phyloP scores from a whole-genome alignment of 495 filamentous ascomycete genomes.

The Penicillium samsonianum region DNA sequence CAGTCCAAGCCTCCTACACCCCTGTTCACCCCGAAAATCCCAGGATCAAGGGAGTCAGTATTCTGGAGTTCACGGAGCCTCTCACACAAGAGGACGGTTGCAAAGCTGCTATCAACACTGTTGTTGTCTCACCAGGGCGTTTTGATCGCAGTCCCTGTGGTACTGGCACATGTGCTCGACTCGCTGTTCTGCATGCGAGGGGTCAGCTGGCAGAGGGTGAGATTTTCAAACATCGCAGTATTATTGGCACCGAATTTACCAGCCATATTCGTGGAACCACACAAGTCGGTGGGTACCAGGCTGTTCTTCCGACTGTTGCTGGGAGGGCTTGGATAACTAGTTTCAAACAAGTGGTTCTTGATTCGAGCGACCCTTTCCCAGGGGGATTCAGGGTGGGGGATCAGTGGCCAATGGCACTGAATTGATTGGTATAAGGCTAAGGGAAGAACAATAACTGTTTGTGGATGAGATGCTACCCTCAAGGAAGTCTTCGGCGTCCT shows the following conservation, averaged over 20 bases:
- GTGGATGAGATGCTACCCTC: neutral
- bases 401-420: slow-evolving; percentile 28
- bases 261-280: slow-evolving; percentile 32
- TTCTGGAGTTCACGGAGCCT: slow-evolving; percentile 32
- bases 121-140: slow-evolving; percentile 39
- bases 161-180: slow-evolving; percentile 38
- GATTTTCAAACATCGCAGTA: slow-evolving; percentile 33
- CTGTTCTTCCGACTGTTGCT: slow-evolving; percentile 35
- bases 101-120: slow-evolving; percentile 31
- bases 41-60: slow-evolving; percentile 31
- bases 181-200: slow-evolving; percentile 36
- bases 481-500: neutral
- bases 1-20: slow-evolving; percentile 23
- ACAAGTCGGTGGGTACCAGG: slow-evolving; percentile 28
- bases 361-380: slow-evolving; percentile 36
- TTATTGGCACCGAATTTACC: slow-evolving; percentile 34
- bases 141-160: slow-evolving; percentile 43
- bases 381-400: slow-evolving; percentile 35
- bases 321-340: slow-evolving; percentile 39
- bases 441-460: neutral
- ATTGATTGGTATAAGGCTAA: neutral
- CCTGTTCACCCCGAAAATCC: slow-evolving; percentile 39
- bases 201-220: slow-evolving; percentile 31
- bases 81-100: slow-evolving; percentile 16
- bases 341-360: slow-evolving; percentile 36